A percentile compares a stretch with the other conserved stretches of the same genome.
phyloP scores from a whole-genome alignment of 257 asterid genomes.

The Plectranthus barbatus region DNA sequence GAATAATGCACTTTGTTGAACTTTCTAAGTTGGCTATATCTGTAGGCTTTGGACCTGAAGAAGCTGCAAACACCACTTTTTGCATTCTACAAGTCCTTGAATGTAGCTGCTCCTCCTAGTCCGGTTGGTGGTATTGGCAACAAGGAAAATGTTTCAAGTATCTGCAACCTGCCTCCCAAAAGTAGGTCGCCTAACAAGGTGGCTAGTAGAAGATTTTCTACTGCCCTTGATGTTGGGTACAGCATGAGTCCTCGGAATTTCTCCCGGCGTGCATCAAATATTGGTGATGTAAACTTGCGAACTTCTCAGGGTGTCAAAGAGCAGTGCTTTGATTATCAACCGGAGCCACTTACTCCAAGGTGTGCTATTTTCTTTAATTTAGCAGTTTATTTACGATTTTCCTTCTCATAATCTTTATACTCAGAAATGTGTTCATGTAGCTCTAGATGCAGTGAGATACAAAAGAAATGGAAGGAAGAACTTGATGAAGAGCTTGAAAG shows the following conservation, averaged over 20 bases:
- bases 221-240: slow-evolving; percentile 56
- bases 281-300: slow-evolving; percentile 29
- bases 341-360: slow-evolving; percentile 73
- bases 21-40: slow-evolving; percentile 8
- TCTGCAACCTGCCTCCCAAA: slow-evolving; percentile 78
- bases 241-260: slow-evolving; percentile 55
- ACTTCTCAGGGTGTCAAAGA: slow-evolving; percentile 57
- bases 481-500: slow-evolving; percentile 89
- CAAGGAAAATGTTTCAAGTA: slow-evolving; percentile 75
- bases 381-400: neutral
- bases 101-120: slow-evolving; percentile 49
- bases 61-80: slow-evolving; percentile 91
- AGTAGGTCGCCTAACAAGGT: slow-evolving; percentile 78
- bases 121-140: slow-evolving; percentile 46
- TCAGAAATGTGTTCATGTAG: slow-evolving; percentile 17
- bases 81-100: slow-evolving; percentile 80
- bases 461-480: slow-evolving; percentile 94
- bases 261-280: slow-evolving; percentile 66
- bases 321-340: slow-evolving; percentile 40
- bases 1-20: neutral
- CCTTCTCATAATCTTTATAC: slow-evolving; percentile 8
- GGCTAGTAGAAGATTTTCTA: slow-evolving; percentile 62
- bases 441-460: slow-evolving; percentile 62
- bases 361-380: slow-evolving; percentile 20
- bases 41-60: slow-evolving; percentile 82